phyloP scores from a whole-genome alignment of 2,329 filamentous ascomycete genomes.

The Neonectria hederae region DNA sequence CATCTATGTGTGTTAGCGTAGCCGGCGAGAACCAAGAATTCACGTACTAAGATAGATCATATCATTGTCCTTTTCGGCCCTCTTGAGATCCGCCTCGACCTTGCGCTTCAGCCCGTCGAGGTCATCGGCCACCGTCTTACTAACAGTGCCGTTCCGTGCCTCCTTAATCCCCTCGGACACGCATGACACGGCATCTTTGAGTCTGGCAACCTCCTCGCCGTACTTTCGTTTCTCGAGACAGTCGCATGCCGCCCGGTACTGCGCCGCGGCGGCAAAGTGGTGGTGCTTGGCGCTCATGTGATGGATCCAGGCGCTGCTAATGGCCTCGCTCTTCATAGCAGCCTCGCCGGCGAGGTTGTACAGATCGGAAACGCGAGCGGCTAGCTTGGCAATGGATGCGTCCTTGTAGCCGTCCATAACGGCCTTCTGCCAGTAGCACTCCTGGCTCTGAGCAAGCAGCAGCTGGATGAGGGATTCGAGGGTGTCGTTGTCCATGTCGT shows the following conservation, averaged over 20 bases:
- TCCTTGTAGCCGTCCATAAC: conserved; percentile 95
- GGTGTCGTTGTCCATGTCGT: conserved; percentile 94
- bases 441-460: conserved; percentile 90
- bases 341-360: conserved; percentile 87
- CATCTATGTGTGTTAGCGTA: conserved; percentile 60
- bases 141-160: conserved; percentile 76
- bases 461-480: conserved; percentile 85
- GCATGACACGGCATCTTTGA: conserved; percentile 83
- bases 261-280: conserved; percentile 94
- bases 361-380: conserved; percentile 87
- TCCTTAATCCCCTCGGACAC: conserved; percentile 89
- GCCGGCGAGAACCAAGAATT: accelerated
- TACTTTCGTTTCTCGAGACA: conserved; percentile 94
- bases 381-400: conserved; percentile 88
- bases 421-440: conserved; percentile 98
- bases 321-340: conserved; percentile 86
- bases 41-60: conserved; percentile 84
- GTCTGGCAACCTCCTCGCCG: conserved; percentile 90
- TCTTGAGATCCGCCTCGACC: conserved; percentile 86
- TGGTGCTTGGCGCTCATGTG: conserved; percentile 97
- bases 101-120: conserved; percentile 83
- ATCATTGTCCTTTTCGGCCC: conserved; percentile 96
- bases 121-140: conserved; percentile 82
- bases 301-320: conserved; percentile 96
- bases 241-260: conserved; percentile 90